Base-by-base conservation (phyloP, 2,329 filamentous ascomycete species). In the Botrytis paeoniae region DNA sequence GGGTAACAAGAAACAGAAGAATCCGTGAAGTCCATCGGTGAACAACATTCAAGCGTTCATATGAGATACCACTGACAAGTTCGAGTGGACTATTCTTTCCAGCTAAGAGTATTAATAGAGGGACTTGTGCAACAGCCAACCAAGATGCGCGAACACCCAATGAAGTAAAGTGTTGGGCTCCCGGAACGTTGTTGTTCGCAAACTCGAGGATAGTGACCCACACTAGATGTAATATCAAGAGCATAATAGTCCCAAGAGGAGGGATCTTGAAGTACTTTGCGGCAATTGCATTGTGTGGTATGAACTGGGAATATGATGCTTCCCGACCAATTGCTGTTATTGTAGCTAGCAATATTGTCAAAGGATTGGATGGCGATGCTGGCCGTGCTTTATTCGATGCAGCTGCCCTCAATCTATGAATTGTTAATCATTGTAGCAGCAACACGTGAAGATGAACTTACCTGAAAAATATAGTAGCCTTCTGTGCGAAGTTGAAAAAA, bases 31-130 rank as follows among this genome's bases (percentile, higher is more conserved):
- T 87, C 91, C 91, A 93, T 75, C 91, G 86, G 78, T 93, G 91
- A 72, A 93, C 81, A 90, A 91, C 93, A 80, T 92, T 93, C 74
- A 93, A 83, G 14, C 89, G 86, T 81, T 93, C 91, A 78, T 93
- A 89, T 74, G 89, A 89, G 7, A 87, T 84, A 14, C 91, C 91
- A 12, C 85, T 85, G 35, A 93, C 81, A 70, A 86, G 83, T 0
- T 88, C 89, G 25, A 93, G 82, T n/a, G 89, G 79, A 76, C 85
- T 89, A 76, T 85, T 84, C 79, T 90, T 90, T 76, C 87, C 87
- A 32, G 88, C 86, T 22, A 92, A 84, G 3, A 92, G 83, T 77
- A 89, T 90, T 22, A 92, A 82, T 37, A 92, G 83, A 0, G 90
- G 90, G 45, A 92, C 84, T 79, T 92, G 90, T 7, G 86, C 88